phyloP scores from a whole-genome alignment of 1,139 yeast genomes.

The Blastobotrys proliferans region DNA sequence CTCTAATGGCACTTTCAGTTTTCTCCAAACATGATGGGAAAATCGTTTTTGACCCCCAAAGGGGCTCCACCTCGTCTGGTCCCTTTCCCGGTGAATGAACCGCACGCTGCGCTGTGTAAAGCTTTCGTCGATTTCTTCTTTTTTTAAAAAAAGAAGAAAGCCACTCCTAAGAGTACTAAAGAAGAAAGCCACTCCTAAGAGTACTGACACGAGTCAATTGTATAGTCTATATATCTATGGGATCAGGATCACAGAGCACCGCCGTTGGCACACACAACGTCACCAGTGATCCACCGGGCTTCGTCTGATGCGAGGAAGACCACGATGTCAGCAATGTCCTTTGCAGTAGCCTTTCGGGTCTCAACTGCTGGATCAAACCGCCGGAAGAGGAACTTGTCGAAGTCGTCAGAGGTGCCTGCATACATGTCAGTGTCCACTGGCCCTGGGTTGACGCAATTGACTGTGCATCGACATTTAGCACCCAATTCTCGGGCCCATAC shows the following conservation, averaged over 20 bases:
- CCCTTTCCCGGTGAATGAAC: too few species aligned
- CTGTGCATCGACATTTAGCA: conserved; percentile 12
- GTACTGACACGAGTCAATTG: too few species aligned
- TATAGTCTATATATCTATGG: conserved; percentile 1
- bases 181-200: too few species aligned
- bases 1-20: too few species aligned
- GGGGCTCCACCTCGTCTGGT: too few species aligned
- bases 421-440: conserved; percentile 23
- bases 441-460: conserved; percentile 35
- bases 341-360: conserved; percentile 8
- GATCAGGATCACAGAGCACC: conserved; percentile 13
- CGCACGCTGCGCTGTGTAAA: too few species aligned
- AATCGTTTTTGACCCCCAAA: too few species aligned
- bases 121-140: too few species aligned
- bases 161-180: too few species aligned
- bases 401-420: conserved; percentile 11
- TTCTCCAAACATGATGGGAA: too few species aligned
- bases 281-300: conserved; percentile 13
- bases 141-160: too few species aligned
- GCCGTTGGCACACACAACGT: conserved; percentile 13
- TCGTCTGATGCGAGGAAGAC: conserved; percentile 12
- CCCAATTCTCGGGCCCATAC: conserved; percentile 52
- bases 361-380: conserved; percentile 8
- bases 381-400: conserved; percentile 7
- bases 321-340: conserved; percentile 16